Evolutionary conservation across 805 yeast species (phyloP).

Genomic region (Wickerhamiella australiensis): DNA sequence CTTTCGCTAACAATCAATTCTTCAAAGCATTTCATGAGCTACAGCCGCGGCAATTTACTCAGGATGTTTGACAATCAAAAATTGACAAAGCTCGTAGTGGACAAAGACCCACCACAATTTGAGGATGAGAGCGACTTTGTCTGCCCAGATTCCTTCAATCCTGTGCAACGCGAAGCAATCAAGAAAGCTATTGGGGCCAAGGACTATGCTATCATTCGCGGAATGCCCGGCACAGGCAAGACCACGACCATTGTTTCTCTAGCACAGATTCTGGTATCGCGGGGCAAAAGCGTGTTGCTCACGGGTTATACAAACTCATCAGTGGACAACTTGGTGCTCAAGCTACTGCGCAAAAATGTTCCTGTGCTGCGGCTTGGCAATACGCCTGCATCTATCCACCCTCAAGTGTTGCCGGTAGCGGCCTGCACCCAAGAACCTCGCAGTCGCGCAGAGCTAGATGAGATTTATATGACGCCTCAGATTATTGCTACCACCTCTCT

Average conservation of each 20-base stretch:
- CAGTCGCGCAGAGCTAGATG: constrained; percentile 36
- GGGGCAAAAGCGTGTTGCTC: constrained; percentile 56
- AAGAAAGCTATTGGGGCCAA: constrained; percentile 48
- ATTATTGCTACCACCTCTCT: constrained; percentile 86
- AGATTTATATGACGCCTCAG: constrained; percentile 42
- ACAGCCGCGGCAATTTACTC: constrained; percentile 65
- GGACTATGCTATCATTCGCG: constrained; percentile 72
- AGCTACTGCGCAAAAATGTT: constrained; percentile 40
- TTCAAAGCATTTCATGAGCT: constrained; percentile 56
- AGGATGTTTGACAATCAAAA: constrained; percentile 44
- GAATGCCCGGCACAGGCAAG: constrained; percentile 98
- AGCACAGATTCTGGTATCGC: constrained; percentile 46
- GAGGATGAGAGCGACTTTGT: constrained; percentile 4
- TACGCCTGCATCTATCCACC: constrained; percentile 41
- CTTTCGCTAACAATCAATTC: constrained; percentile 76
- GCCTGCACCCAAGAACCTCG: constrained; percentile 28
- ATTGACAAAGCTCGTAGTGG: constrained; percentile 41
- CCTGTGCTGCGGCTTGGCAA: constrained; percentile 60
- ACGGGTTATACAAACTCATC: constrained; percentile 93
- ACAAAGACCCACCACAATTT: constrained; percentile 38
- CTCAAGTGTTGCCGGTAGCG: constrained; percentile 44
- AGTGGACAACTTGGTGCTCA: constrained; percentile 79
- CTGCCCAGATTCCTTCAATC: constrained; percentile 37
- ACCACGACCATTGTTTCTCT: constrained; percentile 79
- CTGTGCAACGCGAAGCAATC: constrained; percentile 62